These are phyloP conservation scores for Chalara sp. DNA, from an alignment of 2,329 filamentous ascomycete genomes.

Conservation along the genomic window DNA sequence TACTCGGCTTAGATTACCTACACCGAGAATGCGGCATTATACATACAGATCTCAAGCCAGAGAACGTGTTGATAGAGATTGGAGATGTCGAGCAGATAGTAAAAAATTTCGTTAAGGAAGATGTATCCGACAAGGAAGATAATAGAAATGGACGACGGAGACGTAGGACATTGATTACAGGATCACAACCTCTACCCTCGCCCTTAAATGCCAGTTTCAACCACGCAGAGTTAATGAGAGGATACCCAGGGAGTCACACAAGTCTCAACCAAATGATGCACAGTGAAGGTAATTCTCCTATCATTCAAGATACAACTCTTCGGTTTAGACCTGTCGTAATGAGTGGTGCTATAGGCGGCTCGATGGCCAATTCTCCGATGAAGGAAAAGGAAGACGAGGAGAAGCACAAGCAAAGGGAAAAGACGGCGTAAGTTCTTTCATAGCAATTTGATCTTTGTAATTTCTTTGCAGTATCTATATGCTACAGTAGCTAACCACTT, in stretches of 20 bases:
- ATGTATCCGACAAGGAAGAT: constrained; percentile 70
- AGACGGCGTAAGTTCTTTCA: constrained; percentile 72
- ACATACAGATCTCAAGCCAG: constrained; percentile 94
- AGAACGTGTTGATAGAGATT: constrained; percentile 98
- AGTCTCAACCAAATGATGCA: constrained; percentile 82
- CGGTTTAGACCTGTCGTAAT: constrained; percentile 41
- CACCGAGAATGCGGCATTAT: constrained; percentile 98
- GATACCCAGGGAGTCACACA: constrained; percentile 50
- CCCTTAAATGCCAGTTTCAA: constrained; percentile 90
- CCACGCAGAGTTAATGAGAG: constrained; percentile 59
- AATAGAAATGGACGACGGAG: constrained; percentile 86
- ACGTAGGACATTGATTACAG: constrained; percentile 89
- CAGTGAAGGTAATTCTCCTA: constrained; percentile 55
- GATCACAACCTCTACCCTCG: constrained; percentile 91
- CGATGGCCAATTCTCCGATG: constrained; percentile 38
- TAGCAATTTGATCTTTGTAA: neutral
- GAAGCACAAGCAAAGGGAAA: constrained; percentile 78
- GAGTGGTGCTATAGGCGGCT: constrained; percentile 44
- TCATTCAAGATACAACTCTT: constrained; percentile 28
- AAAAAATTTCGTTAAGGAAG: constrained; percentile 87
- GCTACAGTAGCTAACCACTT: constrained; percentile 6
- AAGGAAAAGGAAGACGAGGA: constrained; percentile 45
- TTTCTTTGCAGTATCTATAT: too few relatives aligned
- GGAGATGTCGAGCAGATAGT: constrained; percentile 98
- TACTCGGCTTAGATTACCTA: constrained; percentile 90